phyloP scores from a whole-genome alignment of 2,329 filamentous ascomycete genomes.

The Ustulina deusta region DNA sequence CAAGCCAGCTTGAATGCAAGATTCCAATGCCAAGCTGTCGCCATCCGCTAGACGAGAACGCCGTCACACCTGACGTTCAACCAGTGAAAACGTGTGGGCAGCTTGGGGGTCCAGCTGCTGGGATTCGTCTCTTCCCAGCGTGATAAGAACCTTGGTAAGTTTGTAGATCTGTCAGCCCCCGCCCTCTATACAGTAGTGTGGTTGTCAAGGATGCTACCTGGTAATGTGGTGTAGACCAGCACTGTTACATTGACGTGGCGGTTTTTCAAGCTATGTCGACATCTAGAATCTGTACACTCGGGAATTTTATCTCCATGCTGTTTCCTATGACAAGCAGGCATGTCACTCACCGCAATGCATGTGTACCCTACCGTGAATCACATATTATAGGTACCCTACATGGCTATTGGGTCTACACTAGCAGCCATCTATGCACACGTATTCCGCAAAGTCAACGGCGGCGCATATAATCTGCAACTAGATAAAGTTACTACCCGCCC shows the following conservation, averaged over 20 bases:
- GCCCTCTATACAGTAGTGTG: not conserved
- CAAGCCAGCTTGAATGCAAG: too few species aligned
- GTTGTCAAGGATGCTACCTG: constrained; percentile 8
- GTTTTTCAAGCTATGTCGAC: not conserved
- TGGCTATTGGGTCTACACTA: not conserved
- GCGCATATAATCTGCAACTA: constrained; percentile 14
- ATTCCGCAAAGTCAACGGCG: constrained; percentile 16
- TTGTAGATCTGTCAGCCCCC: constrained; percentile 37
- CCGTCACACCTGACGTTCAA: constrained; percentile 26
- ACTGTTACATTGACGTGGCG: too few species aligned
- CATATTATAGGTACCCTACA: constrained; percentile 5
- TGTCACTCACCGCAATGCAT: constrained; percentile 9
- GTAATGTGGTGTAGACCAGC: not conserved
- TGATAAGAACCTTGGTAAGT: constrained; percentile 28
- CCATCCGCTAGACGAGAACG: constrained; percentile 11
- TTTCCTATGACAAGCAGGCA: not conserved
- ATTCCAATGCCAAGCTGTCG: constrained; percentile 22
- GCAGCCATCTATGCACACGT: not conserved
- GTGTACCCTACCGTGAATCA: constrained; percentile 8
- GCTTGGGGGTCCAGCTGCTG: constrained; percentile 22
- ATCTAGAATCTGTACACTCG: not conserved
- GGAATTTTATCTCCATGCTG: not conserved
- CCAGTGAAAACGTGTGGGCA: constrained; percentile 22
- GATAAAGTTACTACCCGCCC: not conserved
- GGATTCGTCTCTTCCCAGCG: constrained; percentile 26